Percentiles rank a stretch among this genome's conserved stretches.
These are phyloP conservation scores for Chalciporus sphaerocephalus DNA, from an alignment of 768 basidiomycete genomes.

Conservation along the genomic window DNA sequence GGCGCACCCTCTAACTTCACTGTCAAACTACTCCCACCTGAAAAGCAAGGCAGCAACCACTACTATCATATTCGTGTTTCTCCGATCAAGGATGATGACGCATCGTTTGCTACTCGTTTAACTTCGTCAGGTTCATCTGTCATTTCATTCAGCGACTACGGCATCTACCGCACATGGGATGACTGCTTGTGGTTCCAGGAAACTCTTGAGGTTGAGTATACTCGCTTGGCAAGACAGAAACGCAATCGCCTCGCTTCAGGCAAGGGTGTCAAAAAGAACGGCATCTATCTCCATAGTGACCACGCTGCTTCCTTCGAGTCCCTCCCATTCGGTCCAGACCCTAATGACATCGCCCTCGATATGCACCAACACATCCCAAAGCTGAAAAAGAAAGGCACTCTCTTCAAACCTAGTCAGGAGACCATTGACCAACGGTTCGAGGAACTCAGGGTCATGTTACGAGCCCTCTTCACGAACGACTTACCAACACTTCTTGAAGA, in stretches of 20 bases:
- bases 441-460: slow-evolving; percentile 58
- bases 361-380: slow-evolving; percentile 64
- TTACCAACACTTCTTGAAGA: slow-evolving; percentile 66
- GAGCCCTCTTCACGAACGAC: slow-evolving; percentile 53
- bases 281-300: slow-evolving; percentile 65
- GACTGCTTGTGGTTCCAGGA: slow-evolving; percentile 79
- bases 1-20: slow-evolving; percentile 56
- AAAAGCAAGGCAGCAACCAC: slow-evolving; percentile 51
- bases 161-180: slow-evolving; percentile 78
- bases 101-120: slow-evolving; percentile 15
- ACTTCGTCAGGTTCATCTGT: slow-evolving; percentile 36
- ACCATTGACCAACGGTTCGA: slow-evolving; percentile 58
- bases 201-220: slow-evolving; percentile 61
- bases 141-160: slow-evolving; percentile 48
- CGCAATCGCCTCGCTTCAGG: slow-evolving; percentile 62
- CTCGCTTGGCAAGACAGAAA: slow-evolving; percentile 59
- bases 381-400: slow-evolving; percentile 63
- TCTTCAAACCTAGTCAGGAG: slow-evolving; percentile 69
- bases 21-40: slow-evolving; percentile 54
- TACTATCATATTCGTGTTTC: slow-evolving; percentile 62
- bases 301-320: slow-evolving; percentile 82
- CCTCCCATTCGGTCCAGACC: slow-evolving; percentile 78
- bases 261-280: slow-evolving; percentile 70
- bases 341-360: slow-evolving; percentile 64
- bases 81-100: slow-evolving; percentile 38